Percentiles rank a stretch among this genome's conserved stretches.
Conservation (phyloP, 2,329 filamentous ascomycete species). For the Colletotrichum incanum region DNA sequence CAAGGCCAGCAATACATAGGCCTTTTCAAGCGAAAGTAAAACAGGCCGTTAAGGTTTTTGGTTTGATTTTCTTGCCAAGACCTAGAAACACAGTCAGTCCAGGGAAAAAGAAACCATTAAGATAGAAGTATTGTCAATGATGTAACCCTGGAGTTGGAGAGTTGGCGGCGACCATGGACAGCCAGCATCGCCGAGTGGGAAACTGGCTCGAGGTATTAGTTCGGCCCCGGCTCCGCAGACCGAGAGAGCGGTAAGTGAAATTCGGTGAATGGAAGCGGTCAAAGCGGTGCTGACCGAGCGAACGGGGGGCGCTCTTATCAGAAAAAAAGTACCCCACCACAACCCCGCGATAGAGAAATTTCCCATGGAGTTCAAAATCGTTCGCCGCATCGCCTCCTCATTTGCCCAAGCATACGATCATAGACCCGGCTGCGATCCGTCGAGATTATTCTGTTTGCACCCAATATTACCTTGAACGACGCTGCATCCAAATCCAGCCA, state of each 20-base stretch:
- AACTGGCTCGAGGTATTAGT: background rate
- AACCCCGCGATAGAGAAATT: constrained; percentile 44
- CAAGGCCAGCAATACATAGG: too few relatives aligned
- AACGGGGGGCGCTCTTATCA: constrained; percentile 25
- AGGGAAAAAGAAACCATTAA: too few relatives aligned
- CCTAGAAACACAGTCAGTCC: too few relatives aligned
- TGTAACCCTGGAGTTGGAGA: too few relatives aligned
- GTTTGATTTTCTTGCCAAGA: too few relatives aligned
- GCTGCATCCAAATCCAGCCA: background rate
- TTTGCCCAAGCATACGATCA: background rate
- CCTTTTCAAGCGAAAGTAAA: background rate
- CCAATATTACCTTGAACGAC: accelerated
- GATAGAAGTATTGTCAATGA: background rate
- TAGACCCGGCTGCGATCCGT: background rate
- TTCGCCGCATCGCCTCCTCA: constrained; percentile 15
- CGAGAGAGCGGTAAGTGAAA: background rate
- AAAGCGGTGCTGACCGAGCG: constrained; percentile 1
- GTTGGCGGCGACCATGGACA: background rate
- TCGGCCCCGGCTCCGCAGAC: background rate
- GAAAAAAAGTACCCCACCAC: constrained; percentile 37
- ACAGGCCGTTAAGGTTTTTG: too few relatives aligned
- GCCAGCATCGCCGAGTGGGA: too few relatives aligned
- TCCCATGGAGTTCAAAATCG: constrained; percentile 40
- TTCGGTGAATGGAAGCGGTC: background rate
- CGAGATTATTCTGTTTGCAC: background rate